Percentiles rank a stretch among this genome's conserved stretches.
phyloP scores from a whole-genome alignment of 768 basidiomycete genomes.

The Boletellus ananiceps region DNA sequence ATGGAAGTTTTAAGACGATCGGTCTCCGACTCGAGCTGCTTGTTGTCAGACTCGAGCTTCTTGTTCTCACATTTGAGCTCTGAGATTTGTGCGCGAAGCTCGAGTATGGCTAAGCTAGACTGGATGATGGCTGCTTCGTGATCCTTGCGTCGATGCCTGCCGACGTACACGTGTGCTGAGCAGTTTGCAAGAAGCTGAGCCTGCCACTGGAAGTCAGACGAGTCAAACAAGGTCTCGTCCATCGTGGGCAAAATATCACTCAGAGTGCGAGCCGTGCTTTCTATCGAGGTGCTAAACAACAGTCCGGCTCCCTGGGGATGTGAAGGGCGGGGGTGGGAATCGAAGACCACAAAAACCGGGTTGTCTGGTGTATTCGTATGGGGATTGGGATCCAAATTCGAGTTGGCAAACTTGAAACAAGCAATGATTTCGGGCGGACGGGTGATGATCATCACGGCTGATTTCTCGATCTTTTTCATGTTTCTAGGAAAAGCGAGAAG shows the following conservation, averaged over 20 bases:
- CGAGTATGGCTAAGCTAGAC: conserved; percentile 47
- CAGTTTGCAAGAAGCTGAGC: conserved; percentile 57
- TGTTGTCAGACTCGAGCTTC: conserved; percentile 22
- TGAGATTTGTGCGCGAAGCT: conserved; percentile 37
- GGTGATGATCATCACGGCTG: conserved; percentile 50
- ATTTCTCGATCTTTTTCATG: conserved; percentile 17
- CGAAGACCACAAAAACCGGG: conserved; percentile 54
- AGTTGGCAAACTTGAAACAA: conserved; percentile 37
- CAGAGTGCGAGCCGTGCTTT: conserved; percentile 41
- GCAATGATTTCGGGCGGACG: conserved; percentile 68
- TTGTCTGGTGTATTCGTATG: conserved; percentile 7
- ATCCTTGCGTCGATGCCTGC: conserved; percentile 23
- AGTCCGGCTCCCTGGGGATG: conserved; percentile 60
- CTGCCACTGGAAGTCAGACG: conserved; percentile 54
- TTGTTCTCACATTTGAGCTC: conserved; percentile 34
- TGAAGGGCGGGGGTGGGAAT: conserved; percentile 59
- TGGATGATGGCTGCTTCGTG: conserved; percentile 39
- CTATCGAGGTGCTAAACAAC: conserved; percentile 45
- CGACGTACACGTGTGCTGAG: conserved; percentile 53
- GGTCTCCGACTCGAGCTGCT: conserved; percentile 25
- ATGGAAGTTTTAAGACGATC: conserved; percentile 13
- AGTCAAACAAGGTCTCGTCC: conserved; percentile 41
- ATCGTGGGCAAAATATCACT: conserved; percentile 41
- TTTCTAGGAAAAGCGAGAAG: conserved; percentile 13
- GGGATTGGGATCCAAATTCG: not conserved